Evolutionary conservation across 495 filamentous ascomycete genomes (phyloP), one percentile per base, ranked within the genome.

Genomic region (Evernia prunastri): DNA sequence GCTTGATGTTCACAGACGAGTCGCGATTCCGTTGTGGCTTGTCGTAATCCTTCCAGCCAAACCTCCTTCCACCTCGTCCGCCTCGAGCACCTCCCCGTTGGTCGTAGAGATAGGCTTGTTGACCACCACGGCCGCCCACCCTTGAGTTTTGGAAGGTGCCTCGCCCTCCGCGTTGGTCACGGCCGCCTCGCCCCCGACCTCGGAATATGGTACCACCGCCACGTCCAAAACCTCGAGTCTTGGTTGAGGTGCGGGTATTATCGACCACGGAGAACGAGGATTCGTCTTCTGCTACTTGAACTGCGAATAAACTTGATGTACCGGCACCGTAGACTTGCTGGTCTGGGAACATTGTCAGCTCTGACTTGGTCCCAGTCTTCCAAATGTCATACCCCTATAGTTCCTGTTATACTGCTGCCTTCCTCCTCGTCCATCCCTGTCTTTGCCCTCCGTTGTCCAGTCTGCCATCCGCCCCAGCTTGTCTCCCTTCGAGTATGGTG

Each of bases 401-500:
- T 91, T 92, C 58, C 92, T 80, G 73, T 94, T 92, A 74, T 96
- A 97, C 65, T 90, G 88, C 71, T 90, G 87, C 70, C 94, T 78
- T 58, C 91, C 89, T 56, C 87, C 87, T 56, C 92, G 81, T 20
- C 85, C 84, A 63, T 91, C 85, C 65, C 87, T 77, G 67, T 96
- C 92, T 78, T 96, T 97, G 68, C 89, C 85, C 68, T 96, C 94
- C n/a, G 87, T 73, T 13, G 92, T 96, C 95, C 95, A 98, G 78
- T 98, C 94, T 25, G 94, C 94, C 94, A 98, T 98, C 68, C 94
- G 91, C 60, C 95, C 94, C 35, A 98, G 80, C 81, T 97, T 98
- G 81, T 98, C 94, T 69, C 91, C 91, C 80, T 98, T 98, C 65
- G 92, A 96, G 79, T 92, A 98, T 54, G 95, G 93, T 57, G 93